Conservation (phyloP, 2,329 filamentous ascomycete genomes). For the Ophiostoma sp. region DNA sequence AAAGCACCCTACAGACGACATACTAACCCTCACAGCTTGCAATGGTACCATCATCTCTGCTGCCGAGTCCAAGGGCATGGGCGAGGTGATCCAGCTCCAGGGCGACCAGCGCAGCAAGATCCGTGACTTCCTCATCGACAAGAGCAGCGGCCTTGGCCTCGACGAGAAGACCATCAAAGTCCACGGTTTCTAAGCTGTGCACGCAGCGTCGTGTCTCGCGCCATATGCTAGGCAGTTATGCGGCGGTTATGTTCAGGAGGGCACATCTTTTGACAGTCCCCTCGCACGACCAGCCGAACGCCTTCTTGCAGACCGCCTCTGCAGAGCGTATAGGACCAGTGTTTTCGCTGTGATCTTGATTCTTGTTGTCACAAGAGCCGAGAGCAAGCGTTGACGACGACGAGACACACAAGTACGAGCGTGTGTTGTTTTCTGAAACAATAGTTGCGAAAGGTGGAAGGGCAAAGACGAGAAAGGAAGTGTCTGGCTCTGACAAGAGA, state of each 20-base stretch:
- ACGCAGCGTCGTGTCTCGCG: conserved; percentile 21
- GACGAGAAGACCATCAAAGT: conserved; percentile 98
- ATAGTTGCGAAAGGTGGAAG: not conserved
- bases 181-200: conserved; percentile 54
- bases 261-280: conserved; percentile 13
- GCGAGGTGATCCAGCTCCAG: conserved; percentile 71
- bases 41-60: conserved; percentile 29
- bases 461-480: conserved; percentile 3
- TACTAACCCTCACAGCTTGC: conserved; percentile 24
- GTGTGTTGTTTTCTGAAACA: conserved; percentile 15
- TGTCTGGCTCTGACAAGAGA: not conserved
- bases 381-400: not conserved
- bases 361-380: not conserved
- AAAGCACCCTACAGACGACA: not conserved
- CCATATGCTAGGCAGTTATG: conserved; percentile 17
- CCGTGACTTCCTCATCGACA: conserved; percentile 84
- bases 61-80: conserved; percentile 29
- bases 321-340: conserved; percentile 14
- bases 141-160: conserved; percentile 89
- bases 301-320: not conserved
- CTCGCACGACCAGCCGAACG: conserved; percentile 11
- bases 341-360: too few species aligned
- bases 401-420: conserved; percentile 17
- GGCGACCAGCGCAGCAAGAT: conserved; percentile 79
- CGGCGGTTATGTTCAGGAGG: conserved; percentile 11